phyloP scores from a whole-genome alignment of 352 stramenopile species.

The Pythium vanterpoolii region DNA sequence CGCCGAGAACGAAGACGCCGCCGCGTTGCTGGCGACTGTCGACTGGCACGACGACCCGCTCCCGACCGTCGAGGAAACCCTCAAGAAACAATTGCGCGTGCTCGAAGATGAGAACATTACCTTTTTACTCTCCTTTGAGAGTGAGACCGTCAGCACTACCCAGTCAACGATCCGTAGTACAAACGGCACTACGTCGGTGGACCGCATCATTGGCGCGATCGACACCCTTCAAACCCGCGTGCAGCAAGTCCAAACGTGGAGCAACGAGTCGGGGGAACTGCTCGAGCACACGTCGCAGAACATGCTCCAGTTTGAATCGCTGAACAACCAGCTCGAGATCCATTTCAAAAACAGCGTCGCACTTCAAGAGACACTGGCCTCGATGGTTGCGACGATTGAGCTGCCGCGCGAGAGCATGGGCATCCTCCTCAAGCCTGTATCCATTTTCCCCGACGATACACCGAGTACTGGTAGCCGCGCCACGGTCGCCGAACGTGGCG shows the following conservation, averaged over 20 bases:
- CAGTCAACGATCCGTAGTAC: background rate
- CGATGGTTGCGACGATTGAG: constrained; percentile 48
- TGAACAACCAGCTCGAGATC: constrained; percentile 79
- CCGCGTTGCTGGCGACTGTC: constrained; percentile 42
- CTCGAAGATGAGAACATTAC: constrained; percentile 77
- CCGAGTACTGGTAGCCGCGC: background rate
- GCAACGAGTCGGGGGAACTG: constrained; percentile 52
- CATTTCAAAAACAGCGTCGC: constrained; percentile 79
- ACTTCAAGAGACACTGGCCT: constrained; percentile 49
- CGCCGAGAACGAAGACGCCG: constrained; percentile 57
- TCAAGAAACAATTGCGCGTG: constrained; percentile 48
- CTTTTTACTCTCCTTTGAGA: constrained; percentile 66
- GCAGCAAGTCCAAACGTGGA: constrained; percentile 48
- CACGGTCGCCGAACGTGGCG: constrained; percentile 1
- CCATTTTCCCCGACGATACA: constrained; percentile 45
- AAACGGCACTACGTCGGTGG: constrained; percentile 34
- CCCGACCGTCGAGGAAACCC: constrained; percentile 43
- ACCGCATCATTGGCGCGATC: constrained; percentile 57
- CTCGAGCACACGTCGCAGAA: constrained; percentile 58
- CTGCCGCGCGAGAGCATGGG: constrained; percentile 53
- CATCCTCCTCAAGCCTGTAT: constrained; percentile 43
- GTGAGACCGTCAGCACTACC: constrained; percentile 14
- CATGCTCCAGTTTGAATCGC: constrained; percentile 74
- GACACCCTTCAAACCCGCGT: constrained; percentile 48
- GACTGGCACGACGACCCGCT: constrained; percentile 59